A percentile compares a stretch with the other conserved stretches of the same genome.
Conservation (phyloP, 495 filamentous ascomycete genomes). For the Choiromyces venosus region DNA sequence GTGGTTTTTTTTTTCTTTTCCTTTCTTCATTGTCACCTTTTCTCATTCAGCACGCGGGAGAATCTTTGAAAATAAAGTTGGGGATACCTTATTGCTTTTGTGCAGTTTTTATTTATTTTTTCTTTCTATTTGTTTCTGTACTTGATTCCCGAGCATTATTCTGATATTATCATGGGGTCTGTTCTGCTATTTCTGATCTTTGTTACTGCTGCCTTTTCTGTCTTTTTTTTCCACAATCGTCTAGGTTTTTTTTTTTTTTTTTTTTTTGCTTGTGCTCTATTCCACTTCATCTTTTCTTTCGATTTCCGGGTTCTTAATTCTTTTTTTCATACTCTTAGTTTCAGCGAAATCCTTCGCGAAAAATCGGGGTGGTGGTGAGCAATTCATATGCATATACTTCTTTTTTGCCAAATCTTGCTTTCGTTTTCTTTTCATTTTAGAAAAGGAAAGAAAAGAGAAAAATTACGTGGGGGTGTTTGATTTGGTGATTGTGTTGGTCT, state of each 20-base stretch:
- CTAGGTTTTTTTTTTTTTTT: background rate
- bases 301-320: background rate
- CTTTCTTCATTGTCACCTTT: slow-evolving; percentile 32
- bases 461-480: background rate
- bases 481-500: background rate
- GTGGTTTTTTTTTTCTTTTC: slow-evolving; percentile 23
- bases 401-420: background rate
- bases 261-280: background rate
- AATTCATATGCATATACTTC: background rate
- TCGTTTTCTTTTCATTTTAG: background rate
- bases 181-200: background rate
- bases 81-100: slow-evolving; percentile 15
- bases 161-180: slow-evolving; percentile 32
- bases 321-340: background rate
- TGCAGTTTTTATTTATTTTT: slow-evolving; percentile 30
- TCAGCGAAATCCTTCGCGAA: background rate
- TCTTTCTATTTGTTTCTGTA: slow-evolving; percentile 22
- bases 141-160: slow-evolving; percentile 19
- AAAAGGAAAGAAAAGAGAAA: background rate
- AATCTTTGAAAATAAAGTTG: slow-evolving; percentile 37
- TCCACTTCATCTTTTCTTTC: background rate
- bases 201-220: background rate
- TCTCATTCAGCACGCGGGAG: slow-evolving; percentile 19
- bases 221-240: background rate
- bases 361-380: background rate